Evolutionary conservation across 371 early-diverging fungal genomes (phyloP).

Genomic region (Lichtheimia ramosa): DNA sequence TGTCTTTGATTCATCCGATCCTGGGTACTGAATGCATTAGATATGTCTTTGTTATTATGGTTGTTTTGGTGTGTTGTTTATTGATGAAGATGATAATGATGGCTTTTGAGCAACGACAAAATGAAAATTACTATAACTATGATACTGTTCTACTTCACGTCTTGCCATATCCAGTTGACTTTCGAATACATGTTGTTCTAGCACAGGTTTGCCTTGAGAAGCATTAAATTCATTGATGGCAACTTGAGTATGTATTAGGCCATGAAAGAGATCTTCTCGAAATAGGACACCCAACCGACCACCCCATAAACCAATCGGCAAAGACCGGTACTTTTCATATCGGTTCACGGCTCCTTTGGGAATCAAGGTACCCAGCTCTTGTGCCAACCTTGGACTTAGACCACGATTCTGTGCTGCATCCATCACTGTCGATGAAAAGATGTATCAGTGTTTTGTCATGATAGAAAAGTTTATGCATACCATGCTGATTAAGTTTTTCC

Average conservation of each 20-base stretch:
- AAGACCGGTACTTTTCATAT: conserved; percentile 25
- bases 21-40: no score
- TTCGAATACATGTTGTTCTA: conserved; percentile 2
- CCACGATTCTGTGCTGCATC: conserved; percentile 21
- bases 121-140: conserved; percentile 31
- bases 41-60: no score
- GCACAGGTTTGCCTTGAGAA: neutral
- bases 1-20: no score
- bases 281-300: conserved; percentile 29
- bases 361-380: conserved; percentile 16
- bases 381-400: conserved; percentile 26
- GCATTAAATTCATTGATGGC: conserved; percentile 15
- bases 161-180: conserved; percentile 8
- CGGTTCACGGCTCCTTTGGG: conserved; percentile 17
- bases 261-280: conserved; percentile 24
- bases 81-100: neutral
- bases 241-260: conserved; percentile 14
- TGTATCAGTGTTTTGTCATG: neutral
- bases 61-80: neutral
- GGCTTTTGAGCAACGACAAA: conserved; percentile 18
- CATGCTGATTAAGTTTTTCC: conserved; percentile 25
- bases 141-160: conserved; percentile 27
- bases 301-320: conserved; percentile 34
- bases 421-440: conserved; percentile 17
- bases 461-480: conserved; percentile 13